Conservation (phyloP, 2,329 filamentous ascomycete genomes). For the Ophiocordyceps robertsii region DNA sequence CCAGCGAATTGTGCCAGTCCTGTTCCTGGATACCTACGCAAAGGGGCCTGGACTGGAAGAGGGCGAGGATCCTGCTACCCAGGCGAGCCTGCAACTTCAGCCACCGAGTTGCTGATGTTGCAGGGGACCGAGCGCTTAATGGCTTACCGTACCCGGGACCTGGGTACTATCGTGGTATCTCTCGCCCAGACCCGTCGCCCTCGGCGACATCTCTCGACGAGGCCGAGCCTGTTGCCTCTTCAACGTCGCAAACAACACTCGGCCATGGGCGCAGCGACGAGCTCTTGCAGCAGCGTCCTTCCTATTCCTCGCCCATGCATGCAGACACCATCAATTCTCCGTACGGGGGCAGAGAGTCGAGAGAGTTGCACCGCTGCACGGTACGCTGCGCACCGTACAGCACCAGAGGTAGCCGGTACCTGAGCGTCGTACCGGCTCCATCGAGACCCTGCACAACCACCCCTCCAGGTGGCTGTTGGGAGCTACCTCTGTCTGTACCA, state of each 20-base stretch:
- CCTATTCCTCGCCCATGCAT: conserved; percentile 1
- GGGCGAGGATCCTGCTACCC: neutral
- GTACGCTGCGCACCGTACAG: neutral
- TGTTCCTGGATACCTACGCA: neutral
- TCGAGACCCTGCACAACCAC: neutral
- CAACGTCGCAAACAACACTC: neutral
- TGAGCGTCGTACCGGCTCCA: neutral
- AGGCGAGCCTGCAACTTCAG: neutral
- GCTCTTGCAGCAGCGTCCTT: neutral
- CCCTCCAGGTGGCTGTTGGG: neutral
- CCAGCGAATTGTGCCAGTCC: neutral
- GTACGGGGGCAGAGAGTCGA: neutral
- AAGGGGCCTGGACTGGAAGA: neutral
- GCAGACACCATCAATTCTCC: conserved; percentile 2
- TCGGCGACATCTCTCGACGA: too few relatives aligned
- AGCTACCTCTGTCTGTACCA: neutral
- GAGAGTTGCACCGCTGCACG: neutral
- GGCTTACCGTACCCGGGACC: neutral
- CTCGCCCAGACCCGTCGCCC: too few relatives aligned
- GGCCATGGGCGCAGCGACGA: neutral
- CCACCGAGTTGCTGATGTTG: too few relatives aligned
- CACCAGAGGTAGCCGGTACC: neutral
- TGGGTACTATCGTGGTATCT: too few relatives aligned
- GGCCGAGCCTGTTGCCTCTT: too few relatives aligned
- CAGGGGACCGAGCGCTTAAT: neutral